These are phyloP conservation scores for Lachancea sp. DNA, from an alignment of 805 yeast genomes.

Conservation along the genomic window DNA sequence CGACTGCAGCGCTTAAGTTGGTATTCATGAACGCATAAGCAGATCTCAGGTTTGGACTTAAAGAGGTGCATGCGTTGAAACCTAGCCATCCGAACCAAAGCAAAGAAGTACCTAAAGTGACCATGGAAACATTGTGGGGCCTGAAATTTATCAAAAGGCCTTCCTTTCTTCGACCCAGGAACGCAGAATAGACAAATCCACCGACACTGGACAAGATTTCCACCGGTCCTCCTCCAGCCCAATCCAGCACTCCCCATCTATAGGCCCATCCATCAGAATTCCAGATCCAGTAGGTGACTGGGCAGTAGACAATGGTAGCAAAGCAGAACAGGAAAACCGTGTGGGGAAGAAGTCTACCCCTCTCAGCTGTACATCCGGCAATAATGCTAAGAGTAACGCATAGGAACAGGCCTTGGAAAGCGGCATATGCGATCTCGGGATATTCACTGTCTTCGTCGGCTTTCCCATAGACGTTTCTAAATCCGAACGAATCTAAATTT, in stretches of 20 bases:
- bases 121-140: conserved; percentile 90
- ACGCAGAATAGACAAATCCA: conserved; percentile 79
- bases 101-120: conserved; percentile 79
- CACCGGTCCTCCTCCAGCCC: conserved; percentile 98
- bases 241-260: conserved; percentile 87
- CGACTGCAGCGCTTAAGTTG: conserved; percentile 81
- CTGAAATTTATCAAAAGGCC: conserved; percentile 75
- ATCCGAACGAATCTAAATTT: conserved; percentile 74
- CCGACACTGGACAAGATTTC: conserved; percentile 88
- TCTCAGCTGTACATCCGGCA: conserved; percentile 88
- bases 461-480: conserved; percentile 56
- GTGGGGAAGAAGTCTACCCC: conserved; percentile 84
- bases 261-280: conserved; percentile 89
- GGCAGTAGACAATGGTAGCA: conserved; percentile 90
- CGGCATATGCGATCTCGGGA: conserved; percentile 81
- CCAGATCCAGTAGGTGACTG: conserved; percentile 96
- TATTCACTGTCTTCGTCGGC: conserved; percentile 40
- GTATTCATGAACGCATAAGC: conserved; percentile 90
- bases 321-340: conserved; percentile 77
- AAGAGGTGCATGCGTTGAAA: conserved; percentile 87
- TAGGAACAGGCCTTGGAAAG: conserved; percentile 85
- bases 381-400: conserved; percentile 88
- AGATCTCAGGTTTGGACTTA: conserved; percentile 75
- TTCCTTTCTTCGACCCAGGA: conserved; percentile 73
- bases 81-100: conserved; percentile 96